Conservation (phyloP, 2,329 filamentous ascomycete species). For the Sporothrix luriei region DNA sequence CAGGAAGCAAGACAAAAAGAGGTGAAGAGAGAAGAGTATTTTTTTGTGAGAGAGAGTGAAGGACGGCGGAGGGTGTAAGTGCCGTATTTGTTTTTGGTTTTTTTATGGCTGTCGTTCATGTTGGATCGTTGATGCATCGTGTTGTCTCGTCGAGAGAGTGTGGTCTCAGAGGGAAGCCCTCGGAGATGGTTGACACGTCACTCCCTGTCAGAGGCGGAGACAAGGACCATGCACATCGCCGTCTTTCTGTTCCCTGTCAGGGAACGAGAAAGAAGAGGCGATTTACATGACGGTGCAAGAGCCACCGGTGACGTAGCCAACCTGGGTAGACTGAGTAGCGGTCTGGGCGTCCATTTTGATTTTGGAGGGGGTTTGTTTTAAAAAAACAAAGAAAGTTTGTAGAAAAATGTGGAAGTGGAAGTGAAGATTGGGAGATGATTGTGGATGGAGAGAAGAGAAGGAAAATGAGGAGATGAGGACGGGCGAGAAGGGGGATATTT, state of each 20-base stretch:
- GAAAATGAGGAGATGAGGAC: slow-evolving; percentile 25
- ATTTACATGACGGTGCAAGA: slow-evolving; percentile 46
- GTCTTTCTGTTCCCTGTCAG: background rate
- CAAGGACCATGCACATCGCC: slow-evolving; percentile 9
- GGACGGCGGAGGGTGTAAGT: no score
- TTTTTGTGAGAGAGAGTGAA: no score
- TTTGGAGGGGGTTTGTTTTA: slow-evolving; percentile 26
- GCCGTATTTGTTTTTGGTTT: no score
- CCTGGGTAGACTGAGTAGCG: slow-evolving; percentile 35
- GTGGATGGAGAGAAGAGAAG: slow-evolving; percentile 36
- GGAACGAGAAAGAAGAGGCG: slow-evolving; percentile 15
- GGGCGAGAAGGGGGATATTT: slow-evolving; percentile 32
- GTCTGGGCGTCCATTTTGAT: slow-evolving; percentile 35
- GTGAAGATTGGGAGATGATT: slow-evolving; percentile 28
- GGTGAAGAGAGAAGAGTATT: no score
- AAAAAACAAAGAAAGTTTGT: slow-evolving; percentile 25
- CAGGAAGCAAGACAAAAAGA: no score
- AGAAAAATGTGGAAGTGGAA: slow-evolving; percentile 22
- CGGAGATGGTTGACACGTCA: background rate
- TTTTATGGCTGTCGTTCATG: background rate
- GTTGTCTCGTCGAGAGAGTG: background rate
- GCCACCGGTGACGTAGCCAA: slow-evolving; percentile 39
- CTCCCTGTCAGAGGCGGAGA: background rate
- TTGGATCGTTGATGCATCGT: background rate
- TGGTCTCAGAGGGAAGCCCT: background rate